Evolutionary conservation across 139 green algal genomes (phyloP).

Genomic region (Diplosphaera chodatii): DNA sequence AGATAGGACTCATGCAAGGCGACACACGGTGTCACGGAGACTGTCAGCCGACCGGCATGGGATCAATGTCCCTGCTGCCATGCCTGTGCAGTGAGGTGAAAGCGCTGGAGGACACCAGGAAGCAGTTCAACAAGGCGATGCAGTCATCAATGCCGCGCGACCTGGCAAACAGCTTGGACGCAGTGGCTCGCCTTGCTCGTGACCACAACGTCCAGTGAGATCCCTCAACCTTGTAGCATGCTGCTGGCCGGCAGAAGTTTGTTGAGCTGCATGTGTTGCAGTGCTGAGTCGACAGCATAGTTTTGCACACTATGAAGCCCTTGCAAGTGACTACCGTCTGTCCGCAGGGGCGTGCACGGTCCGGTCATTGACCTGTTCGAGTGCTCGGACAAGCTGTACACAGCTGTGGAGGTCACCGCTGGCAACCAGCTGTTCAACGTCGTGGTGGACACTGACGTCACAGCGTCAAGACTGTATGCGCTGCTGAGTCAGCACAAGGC

Average conservation of each 20-base stretch:
- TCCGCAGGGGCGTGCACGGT: conserved; percentile 75
- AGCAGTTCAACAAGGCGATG: conserved; percentile 17
- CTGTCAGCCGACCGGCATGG: too few relatives aligned
- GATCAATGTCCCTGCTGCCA: too few relatives aligned
- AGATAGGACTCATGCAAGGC: too few relatives aligned
- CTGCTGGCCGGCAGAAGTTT: too few relatives aligned
- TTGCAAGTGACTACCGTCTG: too few relatives aligned
- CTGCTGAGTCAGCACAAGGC: conserved; percentile 59
- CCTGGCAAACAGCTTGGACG: conserved; percentile 51
- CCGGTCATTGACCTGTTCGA: conserved; percentile 88
- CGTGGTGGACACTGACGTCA: conserved; percentile 76
- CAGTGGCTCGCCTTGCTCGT: conserved; percentile 45
- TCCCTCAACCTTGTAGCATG: too few relatives aligned
- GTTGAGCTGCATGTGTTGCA: too few relatives aligned
- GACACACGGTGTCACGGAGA: too few relatives aligned
- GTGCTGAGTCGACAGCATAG: too few relatives aligned
- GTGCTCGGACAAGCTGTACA: conserved; percentile 53
- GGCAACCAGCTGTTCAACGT: conserved; percentile 61
- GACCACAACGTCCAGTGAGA: conserved; percentile 56
- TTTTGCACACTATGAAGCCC: too few relatives aligned
- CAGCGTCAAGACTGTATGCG: conserved; percentile 60
- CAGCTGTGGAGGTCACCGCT: conserved; percentile 80
- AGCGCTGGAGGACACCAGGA: conserved; percentile 12
- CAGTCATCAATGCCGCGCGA: conserved; percentile 54
- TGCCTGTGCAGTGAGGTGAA: neutral